phyloP scores from a whole-genome alignment of 2,329 filamentous ascomycete genomes.

The Cadophora malorum region DNA sequence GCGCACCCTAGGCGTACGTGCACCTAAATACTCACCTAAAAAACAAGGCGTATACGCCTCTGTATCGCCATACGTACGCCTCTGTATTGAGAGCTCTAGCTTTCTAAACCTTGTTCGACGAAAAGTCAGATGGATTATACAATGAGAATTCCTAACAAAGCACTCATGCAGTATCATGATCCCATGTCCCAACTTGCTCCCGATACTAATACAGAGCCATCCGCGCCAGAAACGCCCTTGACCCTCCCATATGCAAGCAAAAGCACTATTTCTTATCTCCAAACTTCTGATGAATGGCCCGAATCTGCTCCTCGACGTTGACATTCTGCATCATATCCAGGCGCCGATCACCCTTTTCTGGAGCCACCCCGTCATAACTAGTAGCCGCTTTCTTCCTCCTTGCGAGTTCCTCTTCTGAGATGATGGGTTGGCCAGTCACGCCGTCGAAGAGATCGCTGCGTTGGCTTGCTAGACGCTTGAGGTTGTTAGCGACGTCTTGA shows the following conservation, averaged over 20 bases:
- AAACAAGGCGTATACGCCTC: too few species aligned
- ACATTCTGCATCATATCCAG: conserved; percentile 66
- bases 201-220: conserved; percentile 18
- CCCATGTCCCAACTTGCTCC: conserved; percentile 5
- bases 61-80: too few species aligned
- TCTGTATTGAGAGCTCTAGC: too few species aligned
- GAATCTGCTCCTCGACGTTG: conserved; percentile 87
- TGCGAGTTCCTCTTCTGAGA: conserved; percentile 76
- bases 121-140: background rate
- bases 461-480: conserved; percentile 92
- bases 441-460: conserved; percentile 86
- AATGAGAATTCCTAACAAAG: background rate
- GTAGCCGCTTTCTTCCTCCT: conserved; percentile 78
- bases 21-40: too few species aligned
- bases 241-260: conserved; percentile 13
- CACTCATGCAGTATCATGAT: background rate
- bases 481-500: conserved; percentile 87
- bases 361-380: conserved; percentile 68
- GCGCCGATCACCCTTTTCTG: conserved; percentile 62
- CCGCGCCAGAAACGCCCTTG: conserved; percentile 21
- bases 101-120: too few species aligned
- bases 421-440: conserved; percentile 68
- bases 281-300: conserved; percentile 67
- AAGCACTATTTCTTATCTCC: conserved; percentile 43
- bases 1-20: too few species aligned